Evolutionary conservation across 192 early-diverging fungal genomes (phyloP).

Genomic region (Coemansia sp.): DNA sequence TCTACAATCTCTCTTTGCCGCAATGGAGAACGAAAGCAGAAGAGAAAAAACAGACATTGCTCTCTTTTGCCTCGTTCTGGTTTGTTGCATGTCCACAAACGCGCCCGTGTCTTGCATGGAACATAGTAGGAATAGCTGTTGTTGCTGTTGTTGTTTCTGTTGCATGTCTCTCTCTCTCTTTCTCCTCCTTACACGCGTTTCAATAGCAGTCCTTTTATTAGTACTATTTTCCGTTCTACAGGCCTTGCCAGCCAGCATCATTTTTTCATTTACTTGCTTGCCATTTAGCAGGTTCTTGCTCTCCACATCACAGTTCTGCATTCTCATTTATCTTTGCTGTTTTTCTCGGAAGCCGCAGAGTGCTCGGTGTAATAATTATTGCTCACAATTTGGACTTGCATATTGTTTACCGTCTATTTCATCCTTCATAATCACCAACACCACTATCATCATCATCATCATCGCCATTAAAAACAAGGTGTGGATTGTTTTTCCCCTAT

Average conservation of each 20-base stretch:
- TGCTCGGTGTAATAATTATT: background rate
- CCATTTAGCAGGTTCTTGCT: background rate
- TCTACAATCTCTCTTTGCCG: background rate
- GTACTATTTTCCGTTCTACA: slow-evolving; percentile 4
- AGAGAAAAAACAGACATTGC: background rate
- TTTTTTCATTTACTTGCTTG: slow-evolving; percentile 4
- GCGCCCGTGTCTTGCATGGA: background rate
- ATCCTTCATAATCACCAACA: background rate
- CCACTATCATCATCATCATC: no score
- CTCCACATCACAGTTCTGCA: slow-evolving; percentile 5
- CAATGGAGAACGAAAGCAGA: background rate
- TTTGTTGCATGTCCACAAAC: background rate
- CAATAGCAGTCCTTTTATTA: background rate
- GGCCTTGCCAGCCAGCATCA: background rate
- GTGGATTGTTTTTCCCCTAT: background rate
- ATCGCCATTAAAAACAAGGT: no score
- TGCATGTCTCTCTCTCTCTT: background rate
- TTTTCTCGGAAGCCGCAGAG: background rate
- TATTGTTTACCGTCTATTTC: background rate
- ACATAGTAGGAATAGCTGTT: no score
- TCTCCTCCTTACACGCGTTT: background rate
- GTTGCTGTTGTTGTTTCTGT: background rate
- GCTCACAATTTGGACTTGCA: background rate
- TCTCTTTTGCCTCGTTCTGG: background rate
- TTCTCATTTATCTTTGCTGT: background rate